These are phyloP conservation scores for Barnettozyma wickerhamii DNA, from an alignment of 805 yeast species.

Conservation along the genomic window DNA sequence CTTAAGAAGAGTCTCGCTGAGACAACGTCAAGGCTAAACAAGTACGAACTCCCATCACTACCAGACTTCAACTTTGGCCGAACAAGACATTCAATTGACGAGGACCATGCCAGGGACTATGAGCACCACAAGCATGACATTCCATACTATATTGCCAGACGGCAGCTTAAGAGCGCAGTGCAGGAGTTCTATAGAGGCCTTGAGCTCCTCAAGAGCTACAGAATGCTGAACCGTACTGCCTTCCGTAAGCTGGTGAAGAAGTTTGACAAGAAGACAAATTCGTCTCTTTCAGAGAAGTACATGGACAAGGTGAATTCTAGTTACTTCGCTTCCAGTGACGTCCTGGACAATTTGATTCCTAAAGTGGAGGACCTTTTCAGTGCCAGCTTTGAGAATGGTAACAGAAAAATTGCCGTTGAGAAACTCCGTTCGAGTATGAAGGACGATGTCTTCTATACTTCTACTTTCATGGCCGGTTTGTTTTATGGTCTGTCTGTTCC, in stretches of 20 bases:
- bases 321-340: slow-evolving; percentile 60
- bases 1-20: slow-evolving; percentile 14
- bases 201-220: slow-evolving; percentile 65
- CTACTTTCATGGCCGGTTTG: slow-evolving; percentile 61
- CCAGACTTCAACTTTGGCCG: slow-evolving; percentile 35
- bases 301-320: slow-evolving; percentile 53
- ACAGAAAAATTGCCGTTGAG: slow-evolving; percentile 64
- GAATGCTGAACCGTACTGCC: slow-evolving; percentile 79
- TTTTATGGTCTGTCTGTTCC: slow-evolving; percentile 70
- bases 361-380: slow-evolving; percentile 68
- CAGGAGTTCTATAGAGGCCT: slow-evolving; percentile 71
- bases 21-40: slow-evolving; percentile 25
- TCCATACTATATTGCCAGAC: slow-evolving; percentile 60
- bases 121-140: slow-evolving; percentile 34
- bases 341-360: slow-evolving; percentile 56
- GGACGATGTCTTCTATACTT: slow-evolving; percentile 32
- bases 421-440: slow-evolving; percentile 50
- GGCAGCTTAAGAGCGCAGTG: slow-evolving; percentile 64
- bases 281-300: slow-evolving; percentile 41
- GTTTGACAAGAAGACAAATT: slow-evolving; percentile 69
- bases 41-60: slow-evolving; percentile 38
- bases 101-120: slow-evolving; percentile 40
- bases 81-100: slow-evolving; percentile 7
- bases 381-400: slow-evolving; percentile 61
- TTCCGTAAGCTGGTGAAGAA: slow-evolving; percentile 86